phyloP scores from a whole-genome alignment of 2,329 filamentous ascomycete species.

The Mollisia scopiformis region DNA sequence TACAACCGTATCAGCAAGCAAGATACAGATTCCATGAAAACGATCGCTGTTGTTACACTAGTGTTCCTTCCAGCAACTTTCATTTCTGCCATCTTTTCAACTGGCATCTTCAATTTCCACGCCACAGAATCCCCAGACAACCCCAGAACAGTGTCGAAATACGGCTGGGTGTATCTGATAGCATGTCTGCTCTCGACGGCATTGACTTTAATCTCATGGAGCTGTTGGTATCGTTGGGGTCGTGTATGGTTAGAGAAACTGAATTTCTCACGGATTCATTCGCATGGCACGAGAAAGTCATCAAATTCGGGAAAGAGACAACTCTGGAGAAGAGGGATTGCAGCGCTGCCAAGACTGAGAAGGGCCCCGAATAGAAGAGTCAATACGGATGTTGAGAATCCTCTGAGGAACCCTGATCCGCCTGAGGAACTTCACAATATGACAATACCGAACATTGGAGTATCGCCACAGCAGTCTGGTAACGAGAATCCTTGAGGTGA shows the following conservation, averaged over 20 bases:
- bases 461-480: no score
- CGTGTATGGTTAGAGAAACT: not conserved
- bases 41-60: slow-evolving; percentile 1
- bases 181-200: not conserved
- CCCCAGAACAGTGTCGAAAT: not conserved
- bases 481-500: no score
- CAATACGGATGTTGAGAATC: no score
- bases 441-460: no score
- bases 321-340: no score
- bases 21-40: slow-evolving; percentile 1
- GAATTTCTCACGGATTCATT: no score
- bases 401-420: no score
- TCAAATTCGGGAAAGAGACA: no score
- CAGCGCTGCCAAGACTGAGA: no score
- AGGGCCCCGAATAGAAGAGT: no score
- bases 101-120: slow-evolving; percentile 6
- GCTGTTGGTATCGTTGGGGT: not conserved
- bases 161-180: slow-evolving; percentile 3
- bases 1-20: slow-evolving; percentile 4
- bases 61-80: slow-evolving; percentile 3
- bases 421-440: no score
- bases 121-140: not conserved
- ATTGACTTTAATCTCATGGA: not conserved
- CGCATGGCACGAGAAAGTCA: no score
- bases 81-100: not conserved